Percentiles rank a stretch among this genome's conserved stretches.
phyloP scores from a whole-genome alignment of 306 rosid species.

The Cucurbita argyrosperma region DNA sequence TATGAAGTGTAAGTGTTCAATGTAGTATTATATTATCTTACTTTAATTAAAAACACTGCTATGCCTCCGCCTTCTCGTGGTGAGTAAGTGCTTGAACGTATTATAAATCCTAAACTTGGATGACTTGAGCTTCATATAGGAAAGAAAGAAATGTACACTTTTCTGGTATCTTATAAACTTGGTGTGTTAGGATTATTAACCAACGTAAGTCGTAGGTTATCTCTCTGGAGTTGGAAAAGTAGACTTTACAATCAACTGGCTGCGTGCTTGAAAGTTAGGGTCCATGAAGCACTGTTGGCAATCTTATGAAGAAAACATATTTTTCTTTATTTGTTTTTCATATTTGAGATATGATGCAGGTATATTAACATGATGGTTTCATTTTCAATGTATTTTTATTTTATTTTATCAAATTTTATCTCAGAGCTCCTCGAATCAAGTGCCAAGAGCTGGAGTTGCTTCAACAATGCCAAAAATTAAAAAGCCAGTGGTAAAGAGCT shows the following conservation, averaged over 20 bases:
- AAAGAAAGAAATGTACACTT: neutral
- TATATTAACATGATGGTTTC: neutral
- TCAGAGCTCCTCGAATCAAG: constrained; percentile 38
- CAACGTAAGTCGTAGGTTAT: neutral
- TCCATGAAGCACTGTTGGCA: neutral
- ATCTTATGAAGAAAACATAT: neutral
- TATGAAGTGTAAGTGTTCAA: constrained; percentile 9
- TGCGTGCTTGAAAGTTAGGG: neutral
- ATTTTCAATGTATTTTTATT: neutral
- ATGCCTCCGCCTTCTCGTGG: neutral
- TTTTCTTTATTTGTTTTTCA: neutral
- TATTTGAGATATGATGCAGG: neutral
- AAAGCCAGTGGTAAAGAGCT: constrained; percentile 27
- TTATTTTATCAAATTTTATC: constrained; percentile 2
- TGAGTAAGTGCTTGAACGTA: neutral
- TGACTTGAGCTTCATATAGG: neutral
- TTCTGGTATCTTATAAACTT: neutral
- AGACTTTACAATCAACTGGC: neutral
- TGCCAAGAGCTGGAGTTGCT: constrained; percentile 31
- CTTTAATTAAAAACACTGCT: neutral
- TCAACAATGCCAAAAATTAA: constrained; percentile 25
- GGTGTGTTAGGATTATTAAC: neutral
- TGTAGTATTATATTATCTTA: neutral
- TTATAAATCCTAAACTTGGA: neutral
- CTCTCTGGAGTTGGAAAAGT: neutral